Percentiles rank a stretch among this genome's conserved stretches.
Conservation (phyloP, 2,329 filamentous ascomycete genomes). For the Xylaria sp. region DNA sequence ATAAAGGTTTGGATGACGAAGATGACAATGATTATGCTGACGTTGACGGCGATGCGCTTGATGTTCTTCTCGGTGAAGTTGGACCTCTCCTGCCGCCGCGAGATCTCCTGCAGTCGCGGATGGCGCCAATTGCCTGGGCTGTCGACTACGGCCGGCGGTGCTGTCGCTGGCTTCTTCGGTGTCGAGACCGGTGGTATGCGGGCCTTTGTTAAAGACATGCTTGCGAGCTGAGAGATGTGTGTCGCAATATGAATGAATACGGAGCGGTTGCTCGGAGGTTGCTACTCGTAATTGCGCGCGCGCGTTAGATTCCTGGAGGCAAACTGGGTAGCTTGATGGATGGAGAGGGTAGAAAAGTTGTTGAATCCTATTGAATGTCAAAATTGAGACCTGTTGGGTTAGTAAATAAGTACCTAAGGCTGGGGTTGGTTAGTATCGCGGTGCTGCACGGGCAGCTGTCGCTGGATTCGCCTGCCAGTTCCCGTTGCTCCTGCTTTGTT, state of each 20-base stretch:
- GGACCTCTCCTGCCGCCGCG: conserved; percentile 74
- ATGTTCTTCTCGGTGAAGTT: conserved; percentile 81
- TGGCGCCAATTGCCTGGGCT: conserved; percentile 87
- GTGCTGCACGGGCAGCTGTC: conserved; percentile 23
- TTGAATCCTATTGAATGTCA: conserved; percentile 2
- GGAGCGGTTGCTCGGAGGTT: not conserved
- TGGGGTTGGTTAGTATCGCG: conserved; percentile 21
- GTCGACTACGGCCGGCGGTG: conserved; percentile 43
- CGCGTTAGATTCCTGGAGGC: conserved; percentile 9
- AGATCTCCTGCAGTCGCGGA: conserved; percentile 85
- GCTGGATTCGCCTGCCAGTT: conserved; percentile 10
- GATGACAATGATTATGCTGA: conserved; percentile 42
- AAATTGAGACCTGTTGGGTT: conserved; percentile 14
- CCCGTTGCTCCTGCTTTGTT: conserved; percentile 20
- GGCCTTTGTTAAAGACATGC: conserved; percentile 38
- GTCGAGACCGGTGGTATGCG: conserved; percentile 48
- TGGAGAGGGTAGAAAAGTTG: not conserved
- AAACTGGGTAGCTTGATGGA: conserved; percentile 4
- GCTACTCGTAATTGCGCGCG: conserved; percentile 6
- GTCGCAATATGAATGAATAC: not conserved
- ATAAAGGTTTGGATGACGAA: conserved; percentile 25
- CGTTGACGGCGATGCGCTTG: conserved; percentile 69
- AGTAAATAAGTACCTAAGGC: conserved; percentile 25
- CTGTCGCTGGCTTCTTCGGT: conserved; percentile 34
- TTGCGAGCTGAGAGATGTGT: conserved; percentile 3